Evolutionary conservation across 1,284 basidiomycete species (phyloP).

Genomic region (Ganoderma multipileum): DNA sequence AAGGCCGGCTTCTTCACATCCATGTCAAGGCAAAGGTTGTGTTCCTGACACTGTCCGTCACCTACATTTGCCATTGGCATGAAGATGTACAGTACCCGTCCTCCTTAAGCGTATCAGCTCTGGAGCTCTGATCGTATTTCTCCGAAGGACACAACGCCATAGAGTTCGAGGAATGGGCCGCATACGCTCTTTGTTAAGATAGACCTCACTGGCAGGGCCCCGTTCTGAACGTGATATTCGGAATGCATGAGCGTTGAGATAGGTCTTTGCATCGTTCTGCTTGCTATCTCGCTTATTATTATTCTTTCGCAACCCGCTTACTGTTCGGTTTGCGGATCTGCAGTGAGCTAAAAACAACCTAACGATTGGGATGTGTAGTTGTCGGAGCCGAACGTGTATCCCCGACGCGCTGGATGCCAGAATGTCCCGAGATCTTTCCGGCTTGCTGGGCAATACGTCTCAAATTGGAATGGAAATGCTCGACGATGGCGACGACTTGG

Average conservation of each 20-base stretch:
- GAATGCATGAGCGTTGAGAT: not conserved
- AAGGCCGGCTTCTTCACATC: not conserved
- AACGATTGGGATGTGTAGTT: not conserved
- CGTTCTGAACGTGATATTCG: not conserved
- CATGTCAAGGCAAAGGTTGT: not conserved
- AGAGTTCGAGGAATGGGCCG: not conserved
- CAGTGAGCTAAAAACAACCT: not conserved
- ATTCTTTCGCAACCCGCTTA: not conserved
- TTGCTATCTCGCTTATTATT: constrained; percentile 17
- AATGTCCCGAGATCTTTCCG: constrained; percentile 25
- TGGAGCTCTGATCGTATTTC: not conserved
- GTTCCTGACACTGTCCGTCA: not conserved
- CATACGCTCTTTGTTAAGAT: not conserved
- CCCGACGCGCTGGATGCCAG: not conserved
- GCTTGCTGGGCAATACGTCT: constrained; percentile 4
- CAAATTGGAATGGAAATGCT: not conserved
- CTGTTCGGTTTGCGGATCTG: not conserved
- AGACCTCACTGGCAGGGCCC: not conserved
- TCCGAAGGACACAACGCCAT: not conserved
- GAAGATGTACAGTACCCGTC: not conserved
- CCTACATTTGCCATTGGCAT: not conserved
- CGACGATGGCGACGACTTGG: not conserved
- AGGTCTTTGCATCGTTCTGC: constrained; percentile 9
- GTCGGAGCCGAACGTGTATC: not conserved
- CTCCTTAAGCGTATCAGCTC: not conserved